A percentile compares a stretch with the other conserved stretches of the same genome.
Conservation (phyloP, 441 rosid genomes). For the Dalechampia spathulata region DNA sequence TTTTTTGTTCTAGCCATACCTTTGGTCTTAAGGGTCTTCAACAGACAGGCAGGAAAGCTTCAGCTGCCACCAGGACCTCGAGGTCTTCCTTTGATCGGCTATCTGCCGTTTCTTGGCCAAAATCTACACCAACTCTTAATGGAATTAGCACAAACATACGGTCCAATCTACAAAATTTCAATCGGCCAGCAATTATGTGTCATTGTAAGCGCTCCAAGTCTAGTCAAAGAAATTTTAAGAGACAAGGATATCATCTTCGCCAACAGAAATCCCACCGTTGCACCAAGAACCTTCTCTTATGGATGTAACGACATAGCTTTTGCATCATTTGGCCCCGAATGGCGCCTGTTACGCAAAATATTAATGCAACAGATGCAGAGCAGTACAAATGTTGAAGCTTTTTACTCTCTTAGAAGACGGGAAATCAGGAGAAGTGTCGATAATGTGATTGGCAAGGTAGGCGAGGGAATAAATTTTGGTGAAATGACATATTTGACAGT, state of each 20-base stretch:
- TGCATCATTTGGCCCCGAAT: constrained; percentile 28
- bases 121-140: constrained; percentile 36
- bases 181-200: constrained; percentile 26
- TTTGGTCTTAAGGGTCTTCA: background rate
- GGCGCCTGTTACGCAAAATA: constrained; percentile 25
- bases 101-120: constrained; percentile 52
- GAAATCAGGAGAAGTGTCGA: constrained; percentile 16
- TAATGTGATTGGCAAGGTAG: constrained; percentile 13
- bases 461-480: constrained; percentile 20
- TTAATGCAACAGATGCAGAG: constrained; percentile 34
- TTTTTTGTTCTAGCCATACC: background rate
- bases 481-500: constrained; percentile 21
- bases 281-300: constrained; percentile 12
- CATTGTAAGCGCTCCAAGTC: constrained; percentile 23
- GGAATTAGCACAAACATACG: constrained; percentile 21
- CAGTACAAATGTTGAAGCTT: constrained; percentile 25
- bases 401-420: constrained; percentile 18
- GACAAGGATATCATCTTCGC: constrained; percentile 32
- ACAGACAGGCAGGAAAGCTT: background rate
- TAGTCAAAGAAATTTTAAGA: constrained; percentile 27
- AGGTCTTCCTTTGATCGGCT: constrained; percentile 53
- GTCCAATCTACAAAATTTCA: constrained; percentile 29
- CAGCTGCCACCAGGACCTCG: constrained; percentile 52
- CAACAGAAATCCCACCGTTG: constrained; percentile 27
- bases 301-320: constrained; percentile 33